Conservation (phyloP, 2,329 filamentous ascomycete species). For the Penicillium paneum region DNA sequence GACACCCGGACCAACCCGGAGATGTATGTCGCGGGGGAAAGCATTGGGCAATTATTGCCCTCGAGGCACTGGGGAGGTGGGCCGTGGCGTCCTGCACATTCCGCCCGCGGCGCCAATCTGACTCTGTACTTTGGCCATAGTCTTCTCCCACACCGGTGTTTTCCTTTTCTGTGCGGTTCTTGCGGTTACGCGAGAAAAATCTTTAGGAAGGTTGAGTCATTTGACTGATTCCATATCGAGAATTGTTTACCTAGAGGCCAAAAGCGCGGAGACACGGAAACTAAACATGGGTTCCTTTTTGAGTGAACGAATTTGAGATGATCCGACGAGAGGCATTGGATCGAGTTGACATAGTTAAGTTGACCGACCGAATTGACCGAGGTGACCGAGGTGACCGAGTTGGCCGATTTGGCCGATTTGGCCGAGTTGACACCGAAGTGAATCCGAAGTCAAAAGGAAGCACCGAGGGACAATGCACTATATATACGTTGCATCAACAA, state of each 20-base stretch:
- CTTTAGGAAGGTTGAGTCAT: constrained; percentile 1
- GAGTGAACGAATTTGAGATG: background rate
- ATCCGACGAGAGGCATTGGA: background rate
- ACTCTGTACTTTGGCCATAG: constrained; percentile 8
- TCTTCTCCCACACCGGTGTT: background rate
- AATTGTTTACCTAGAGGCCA: background rate
- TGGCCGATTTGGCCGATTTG: background rate
- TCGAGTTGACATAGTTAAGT: background rate
- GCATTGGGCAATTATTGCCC: background rate
- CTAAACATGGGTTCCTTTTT: background rate
- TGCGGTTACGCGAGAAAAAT: constrained; percentile 21
- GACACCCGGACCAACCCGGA: constrained; percentile 7
- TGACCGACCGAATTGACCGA: background rate
- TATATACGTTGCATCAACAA: constrained; percentile 11
- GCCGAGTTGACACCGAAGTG: background rate
- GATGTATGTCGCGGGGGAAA: background rate
- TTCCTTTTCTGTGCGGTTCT: constrained; percentile 20
- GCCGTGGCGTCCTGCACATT: constrained; percentile 10
- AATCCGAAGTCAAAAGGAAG: background rate
- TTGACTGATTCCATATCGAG: constrained; percentile 15
- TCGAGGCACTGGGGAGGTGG: background rate
- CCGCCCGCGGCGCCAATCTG: constrained; percentile 3
- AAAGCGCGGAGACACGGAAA: constrained; percentile 16
- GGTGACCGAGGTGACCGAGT: background rate
- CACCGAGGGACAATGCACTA: constrained; percentile 1